These are phyloP conservation scores for Trametopsis cervina DNA, from an alignment of 768 basidiomycete genomes.

Conservation along the genomic window DNA sequence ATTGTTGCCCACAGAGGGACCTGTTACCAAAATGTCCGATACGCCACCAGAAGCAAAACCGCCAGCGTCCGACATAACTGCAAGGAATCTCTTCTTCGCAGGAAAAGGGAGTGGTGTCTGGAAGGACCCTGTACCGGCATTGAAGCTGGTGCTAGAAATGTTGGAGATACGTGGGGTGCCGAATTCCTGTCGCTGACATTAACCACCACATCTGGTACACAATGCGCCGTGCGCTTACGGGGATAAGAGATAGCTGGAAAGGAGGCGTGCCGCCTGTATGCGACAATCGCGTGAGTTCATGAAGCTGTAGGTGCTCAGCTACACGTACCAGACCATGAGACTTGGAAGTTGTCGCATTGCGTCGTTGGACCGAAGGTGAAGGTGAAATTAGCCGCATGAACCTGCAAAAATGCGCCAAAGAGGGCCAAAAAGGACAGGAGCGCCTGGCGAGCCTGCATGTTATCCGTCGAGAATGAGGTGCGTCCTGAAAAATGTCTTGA, in stretches of 20 bases:
- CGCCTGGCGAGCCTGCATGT: constrained; percentile 15
- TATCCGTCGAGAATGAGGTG: neutral
- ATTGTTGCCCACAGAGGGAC: constrained; percentile 31
- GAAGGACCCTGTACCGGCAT: constrained; percentile 47
- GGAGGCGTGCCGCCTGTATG: constrained; percentile 50
- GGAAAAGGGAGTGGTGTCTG: constrained; percentile 37
- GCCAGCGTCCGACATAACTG: constrained; percentile 66
- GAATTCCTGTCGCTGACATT: constrained; percentile 36
- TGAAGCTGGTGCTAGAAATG: constrained; percentile 49
- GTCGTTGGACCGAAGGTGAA: constrained; percentile 48
- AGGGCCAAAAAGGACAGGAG: constrained; percentile 17
- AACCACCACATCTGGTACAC: too few relatives aligned
- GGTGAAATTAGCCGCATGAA: constrained; percentile 29
- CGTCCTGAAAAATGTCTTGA: constrained; percentile 2
- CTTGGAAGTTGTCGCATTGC: constrained; percentile 52
- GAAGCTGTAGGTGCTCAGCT: neutral
- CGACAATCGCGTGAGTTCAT: constrained; percentile 7
- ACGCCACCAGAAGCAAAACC: constrained; percentile 65
- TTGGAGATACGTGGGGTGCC: constrained; percentile 44
- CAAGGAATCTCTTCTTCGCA: constrained; percentile 34
- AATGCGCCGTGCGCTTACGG: too few relatives aligned
- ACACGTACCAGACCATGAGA: constrained; percentile 56
- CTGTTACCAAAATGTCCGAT: constrained; percentile 42
- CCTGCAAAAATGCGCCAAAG: constrained; percentile 13
- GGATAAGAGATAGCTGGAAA: constrained; percentile 40